Base-by-base conservation (phyloP, 2,329 filamentous ascomycete species). In the Kalmusia sp. region DNA sequence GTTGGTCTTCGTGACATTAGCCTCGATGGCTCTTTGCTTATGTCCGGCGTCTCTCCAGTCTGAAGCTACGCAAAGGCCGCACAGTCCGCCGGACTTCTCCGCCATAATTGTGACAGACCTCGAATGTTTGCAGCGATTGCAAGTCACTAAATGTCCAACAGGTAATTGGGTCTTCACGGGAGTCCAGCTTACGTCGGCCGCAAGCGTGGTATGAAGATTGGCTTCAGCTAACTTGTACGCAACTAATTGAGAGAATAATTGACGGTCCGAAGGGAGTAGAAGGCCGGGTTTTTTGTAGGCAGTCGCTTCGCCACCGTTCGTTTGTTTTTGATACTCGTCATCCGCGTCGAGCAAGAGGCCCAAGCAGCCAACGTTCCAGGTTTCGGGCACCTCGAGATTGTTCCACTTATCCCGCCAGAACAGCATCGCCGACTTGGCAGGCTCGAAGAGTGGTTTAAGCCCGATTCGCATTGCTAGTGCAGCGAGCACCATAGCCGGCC, bases 21-120 rank as follows among this genome's bases (percentile, higher is more conserved):
- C 55, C 35, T 54, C 35, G 19, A 57, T 57, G 2, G 52, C 40
- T 11, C 60, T 57, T 3, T 67, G 56, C 19, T 69, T 57, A 9
- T 73, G 64, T 7, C 65, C 49, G 1, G 25, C 22, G 7, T 55
- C 51, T 0, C 15, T 41, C 25, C 65, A 74, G 27, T 44, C 54
- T 3, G 40, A 22, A 15, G 40, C 39, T 6, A 57, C 54, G 47
- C 80, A 83, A 6, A 78, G 49, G 3, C 80, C 80, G 49, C 80
- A 82, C 11, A 73, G 43, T 1, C 70, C 67, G 15, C 55, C 58
- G 3, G 55, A 53, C 7, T 68, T 57, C 0, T 54, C 19, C 0
- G 68, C 71, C 80, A 83, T 83, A 9, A 82, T 68, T 6, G 80
- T 81, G 15, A 83, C 79, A 0, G 80, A 83, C 4, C 80, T 75